A percentile compares a stretch with the other conserved stretches of the same genome.
Conservation (phyloP, 2,329 filamentous ascomycete species). For the Trichoderma aggressivum region DNA sequence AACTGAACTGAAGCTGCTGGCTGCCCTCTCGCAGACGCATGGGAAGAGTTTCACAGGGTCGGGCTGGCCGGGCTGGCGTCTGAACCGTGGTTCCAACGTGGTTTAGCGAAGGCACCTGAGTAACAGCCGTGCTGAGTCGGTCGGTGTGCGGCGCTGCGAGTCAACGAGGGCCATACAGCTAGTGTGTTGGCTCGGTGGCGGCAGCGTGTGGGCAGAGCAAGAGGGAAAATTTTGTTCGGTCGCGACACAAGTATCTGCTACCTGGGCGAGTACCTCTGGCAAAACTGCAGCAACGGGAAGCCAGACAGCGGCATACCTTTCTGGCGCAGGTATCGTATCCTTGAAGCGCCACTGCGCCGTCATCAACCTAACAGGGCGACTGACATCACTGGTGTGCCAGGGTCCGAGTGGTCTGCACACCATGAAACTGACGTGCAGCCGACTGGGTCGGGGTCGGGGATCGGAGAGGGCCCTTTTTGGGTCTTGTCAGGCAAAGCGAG, state of each 20-base stretch:
- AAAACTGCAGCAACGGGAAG: background rate
- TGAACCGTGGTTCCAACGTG: background rate
- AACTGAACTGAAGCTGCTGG: background rate
- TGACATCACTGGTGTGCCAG: conserved; percentile 19
- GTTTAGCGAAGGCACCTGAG: background rate
- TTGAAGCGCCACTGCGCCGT: conserved; percentile 14
- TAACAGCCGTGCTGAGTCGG: background rate
- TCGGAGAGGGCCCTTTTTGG: background rate
- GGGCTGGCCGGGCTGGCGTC: conserved; percentile 12
- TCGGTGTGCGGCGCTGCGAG: conserved; percentile 3
- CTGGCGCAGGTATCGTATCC: conserved; percentile 3
- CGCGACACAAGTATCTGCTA: conserved; percentile 1
- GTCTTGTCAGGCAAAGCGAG: background rate
- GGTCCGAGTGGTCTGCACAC: conserved; percentile 9
- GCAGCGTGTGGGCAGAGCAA: background rate
- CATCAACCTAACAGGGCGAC: conserved; percentile 17
- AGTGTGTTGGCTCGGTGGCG: conserved; percentile 3
- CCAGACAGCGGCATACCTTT: background rate
- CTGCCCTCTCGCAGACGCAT: background rate
- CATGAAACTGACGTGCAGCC: conserved; percentile 19
- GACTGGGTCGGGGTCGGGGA: background rate
- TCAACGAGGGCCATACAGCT: background rate
- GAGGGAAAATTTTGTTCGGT: background rate
- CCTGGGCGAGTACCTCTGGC: background rate
- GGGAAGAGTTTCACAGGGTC: background rate